A percentile compares a stretch with the other conserved stretches of the same genome.
phyloP scores from a whole-genome alignment of 1,139 yeast species.

The Blastobotrys raffinosifermentans region DNA sequence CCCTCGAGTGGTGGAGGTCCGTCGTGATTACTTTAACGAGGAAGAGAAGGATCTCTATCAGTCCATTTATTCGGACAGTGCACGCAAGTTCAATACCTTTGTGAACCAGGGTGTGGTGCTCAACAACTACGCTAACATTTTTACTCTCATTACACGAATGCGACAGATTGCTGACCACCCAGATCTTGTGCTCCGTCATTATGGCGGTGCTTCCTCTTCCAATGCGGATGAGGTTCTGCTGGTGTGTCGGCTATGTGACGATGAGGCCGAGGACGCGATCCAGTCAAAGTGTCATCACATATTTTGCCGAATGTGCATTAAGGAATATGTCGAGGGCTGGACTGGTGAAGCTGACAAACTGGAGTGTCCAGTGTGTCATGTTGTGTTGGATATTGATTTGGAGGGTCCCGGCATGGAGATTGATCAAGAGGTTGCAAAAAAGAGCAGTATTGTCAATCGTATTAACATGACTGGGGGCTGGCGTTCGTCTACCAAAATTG shows the following conservation, averaged over 20 bases:
- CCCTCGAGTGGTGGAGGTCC: constrained; percentile 83
- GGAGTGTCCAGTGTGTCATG: constrained; percentile 94
- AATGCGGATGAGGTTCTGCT: constrained; percentile 40
- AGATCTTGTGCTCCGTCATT: constrained; percentile 77
- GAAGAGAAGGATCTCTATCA: constrained; percentile 91
- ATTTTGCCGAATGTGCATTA: constrained; percentile 87
- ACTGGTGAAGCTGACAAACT: constrained; percentile 57
- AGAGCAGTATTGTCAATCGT: constrained; percentile 83
- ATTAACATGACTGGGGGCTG: constrained; percentile 81
- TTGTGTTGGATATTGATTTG: constrained; percentile 81
- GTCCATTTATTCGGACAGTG: constrained; percentile 79
- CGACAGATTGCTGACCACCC: constrained; percentile 98
- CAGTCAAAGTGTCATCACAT: constrained; percentile 90
- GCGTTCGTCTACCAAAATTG: constrained; percentile 93
- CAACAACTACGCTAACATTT: constrained; percentile 93
- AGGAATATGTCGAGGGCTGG: constrained; percentile 81
- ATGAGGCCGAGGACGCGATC: constrained; percentile 96
- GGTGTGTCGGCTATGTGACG: constrained; percentile 91
- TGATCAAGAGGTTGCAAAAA: constrained; percentile 54
- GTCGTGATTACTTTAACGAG: constrained; percentile 81
- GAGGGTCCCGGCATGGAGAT: constrained; percentile 83
- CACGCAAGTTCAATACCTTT: constrained; percentile 73
- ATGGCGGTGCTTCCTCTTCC: constrained; percentile 25
- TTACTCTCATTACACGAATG: constrained; percentile 93
- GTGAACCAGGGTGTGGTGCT: constrained; percentile 94